Evolutionary conservation across 208 protist genomes (phyloP), one percentile per base, ranked within the genome.

Genomic region (Crithidia sp.): DNA sequence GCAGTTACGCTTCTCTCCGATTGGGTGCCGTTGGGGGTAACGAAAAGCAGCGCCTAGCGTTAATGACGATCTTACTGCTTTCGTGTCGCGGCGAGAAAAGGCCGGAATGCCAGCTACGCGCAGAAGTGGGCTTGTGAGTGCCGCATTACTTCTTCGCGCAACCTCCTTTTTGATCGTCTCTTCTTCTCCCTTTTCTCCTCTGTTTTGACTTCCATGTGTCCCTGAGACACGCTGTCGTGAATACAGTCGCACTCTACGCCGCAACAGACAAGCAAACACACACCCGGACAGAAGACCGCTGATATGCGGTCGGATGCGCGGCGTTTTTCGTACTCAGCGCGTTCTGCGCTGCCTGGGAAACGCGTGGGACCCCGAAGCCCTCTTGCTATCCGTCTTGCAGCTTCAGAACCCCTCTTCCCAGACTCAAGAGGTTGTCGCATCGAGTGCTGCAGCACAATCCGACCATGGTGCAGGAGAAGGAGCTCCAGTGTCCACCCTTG

Each of bases 351-450:
- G 47, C 44, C 2, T 47, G 59, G 71, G 67, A 55, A 62, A 67
- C 6, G 19, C 50, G 28, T 28, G 40, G 47, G 16, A 58, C 16
- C 14, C 57, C 4, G 57, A 69, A 16, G 49, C 55, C 4, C 56
- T 77, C 7, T 55, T 71, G 16, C 43, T 64, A 10, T 77, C 64
- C 28, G 63, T 71, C 3, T n/a, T 69, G 16, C 10, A 60, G 5
- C 53, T 66, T 28, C 71, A 77, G 13, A 28, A 47, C 40, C 7
- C 50, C 36, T 9, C 63, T 36, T 41, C 45, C 7, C 45, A 7
- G 9, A 49, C 45, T 49, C 9, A 7, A 13, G 9, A 13, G 45
- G 45, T 49, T 49, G 45, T 13, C 45, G 12, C 12, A 49, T 49
- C 45, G 7, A 13, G 45, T 13, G 12, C 9, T 13, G 0, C 45